A percentile compares a stretch with the other conserved stretches of the same genome.
These are phyloP conservation scores for Gomphus bonarii DNA, from an alignment of 1,284 basidiomycete species.

Conservation along the genomic window DNA sequence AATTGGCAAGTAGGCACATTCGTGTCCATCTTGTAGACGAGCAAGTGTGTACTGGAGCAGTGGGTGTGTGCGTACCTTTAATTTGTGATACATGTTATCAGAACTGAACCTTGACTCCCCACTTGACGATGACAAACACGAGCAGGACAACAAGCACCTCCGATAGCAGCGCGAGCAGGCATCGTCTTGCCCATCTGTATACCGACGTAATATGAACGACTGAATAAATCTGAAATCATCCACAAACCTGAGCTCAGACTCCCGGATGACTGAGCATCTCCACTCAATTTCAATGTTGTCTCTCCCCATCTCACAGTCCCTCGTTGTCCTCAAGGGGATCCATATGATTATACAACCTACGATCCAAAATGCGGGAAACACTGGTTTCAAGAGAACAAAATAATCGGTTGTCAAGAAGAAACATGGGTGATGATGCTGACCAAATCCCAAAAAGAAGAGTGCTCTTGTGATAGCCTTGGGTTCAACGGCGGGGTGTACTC, in stretches of 20 bases:
- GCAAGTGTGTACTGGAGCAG: not conserved
- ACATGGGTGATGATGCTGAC: not conserved
- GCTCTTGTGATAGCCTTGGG: conserved; percentile 2
- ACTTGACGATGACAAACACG: conserved; percentile 1
- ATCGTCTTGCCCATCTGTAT: conserved; percentile 11
- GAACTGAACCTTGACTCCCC: not conserved
- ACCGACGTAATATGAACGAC: not conserved
- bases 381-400: not conserved
- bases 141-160: conserved; percentile 1
- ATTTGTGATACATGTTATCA: not conserved
- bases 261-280: not conserved
- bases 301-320: conserved; percentile 7
- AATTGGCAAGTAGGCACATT: not conserved
- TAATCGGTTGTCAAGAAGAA: not conserved
- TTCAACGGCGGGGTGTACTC: not conserved
- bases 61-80: not conserved
- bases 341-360: conserved; percentile 10
- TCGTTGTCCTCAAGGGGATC: conserved; percentile 2
- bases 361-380: conserved; percentile 13
- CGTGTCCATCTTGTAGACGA: not conserved
- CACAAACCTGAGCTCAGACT: conserved; percentile 4
- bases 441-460: conserved; percentile 7
- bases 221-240: not conserved
- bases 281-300: not conserved
- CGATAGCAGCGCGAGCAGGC: conserved; percentile 6